Base-by-base conservation (phyloP, 352 stramenopile genomes). In the Pythium coloratum region DNA sequence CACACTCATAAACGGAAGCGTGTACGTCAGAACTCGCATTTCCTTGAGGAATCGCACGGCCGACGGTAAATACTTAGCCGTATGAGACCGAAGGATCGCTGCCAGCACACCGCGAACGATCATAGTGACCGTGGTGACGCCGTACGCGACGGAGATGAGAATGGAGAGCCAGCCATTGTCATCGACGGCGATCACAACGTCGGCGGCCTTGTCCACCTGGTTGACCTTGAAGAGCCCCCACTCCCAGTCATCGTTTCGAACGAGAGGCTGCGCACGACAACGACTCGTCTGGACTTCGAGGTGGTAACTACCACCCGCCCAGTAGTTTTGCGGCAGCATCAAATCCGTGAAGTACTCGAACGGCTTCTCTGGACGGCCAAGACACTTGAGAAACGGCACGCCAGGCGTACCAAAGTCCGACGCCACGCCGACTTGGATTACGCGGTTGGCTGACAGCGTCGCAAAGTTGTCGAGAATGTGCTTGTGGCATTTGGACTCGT, bases 391-490 rank as follows among this genome's bases (percentile, higher is more conserved):
- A 38, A 79, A 76, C 2, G 73, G 70, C 18, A 62, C 42, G 5
- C 71, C 73, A 3, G 38, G 49, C 13, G 36, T 55, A 18, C 73
- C 73, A 67, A 77, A 77, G 55, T 77, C 73, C 12, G 64, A 33
- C 12, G 67, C 46, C 3, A 62, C 57, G n/a, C 71, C 69, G 7
- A 72, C 59, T 58, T 83, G 71, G n/a, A 77, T 63, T 8, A 26
- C 5, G 3, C 53, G 66, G 28, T 77, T 40, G 12, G 36, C n/a
- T 10, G 61, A 20, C 1, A 80, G 54, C 0, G 55, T 55, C 0
- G 74, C 57, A 26, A 82, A 82, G 42, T 82, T 70, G 55, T 65
- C 57, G 8, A 73, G 36, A 20, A 82, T 78, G 46, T 70, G 70
- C n/a, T 64, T 20, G 20, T 79, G 55, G 51, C 76, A 83, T 1